A percentile compares a stretch with the other conserved stretches of the same genome.
phyloP scores from a whole-genome alignment of 352 stramenopile genomes.

The Phytophthora podocarpi region DNA sequence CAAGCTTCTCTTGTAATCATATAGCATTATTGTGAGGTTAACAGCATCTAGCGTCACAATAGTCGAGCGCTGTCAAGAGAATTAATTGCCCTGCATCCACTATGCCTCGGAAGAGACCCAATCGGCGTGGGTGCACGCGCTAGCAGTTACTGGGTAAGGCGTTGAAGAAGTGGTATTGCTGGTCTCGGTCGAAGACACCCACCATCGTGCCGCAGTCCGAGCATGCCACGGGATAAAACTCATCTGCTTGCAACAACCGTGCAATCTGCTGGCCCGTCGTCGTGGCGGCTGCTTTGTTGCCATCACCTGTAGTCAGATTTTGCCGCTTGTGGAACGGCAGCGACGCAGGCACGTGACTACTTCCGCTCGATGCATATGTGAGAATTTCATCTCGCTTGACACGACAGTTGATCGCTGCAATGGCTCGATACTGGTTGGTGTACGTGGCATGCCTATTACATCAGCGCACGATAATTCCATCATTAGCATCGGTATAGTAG shows the following conservation, averaged over 20 bases:
- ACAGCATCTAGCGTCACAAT: neutral
- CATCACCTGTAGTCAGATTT: slow-evolving; percentile 14
- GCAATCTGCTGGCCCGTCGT: slow-evolving; percentile 29
- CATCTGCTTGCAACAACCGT: slow-evolving; percentile 44
- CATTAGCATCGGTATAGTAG: neutral
- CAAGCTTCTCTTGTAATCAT: slow-evolving; percentile 13
- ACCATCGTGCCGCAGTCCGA: slow-evolving; percentile 80
- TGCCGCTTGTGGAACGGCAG: slow-evolving; percentile 50
- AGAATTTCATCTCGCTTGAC: slow-evolving; percentile 73
- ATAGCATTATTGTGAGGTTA: slow-evolving; percentile 20
- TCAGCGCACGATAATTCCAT: too few relatives aligned
- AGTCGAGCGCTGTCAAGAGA: neutral
- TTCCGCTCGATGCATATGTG: slow-evolving; percentile 47
- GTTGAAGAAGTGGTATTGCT: slow-evolving; percentile 84
- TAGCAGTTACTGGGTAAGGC: slow-evolving; percentile 67
- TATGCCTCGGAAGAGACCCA: too few relatives aligned
- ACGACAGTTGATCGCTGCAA: slow-evolving; percentile 70
- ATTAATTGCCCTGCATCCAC: too few relatives aligned
- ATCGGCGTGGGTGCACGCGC: too few relatives aligned
- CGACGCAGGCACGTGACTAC: slow-evolving; percentile 10
- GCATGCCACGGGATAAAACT: slow-evolving; percentile 74
- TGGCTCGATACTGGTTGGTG: slow-evolving; percentile 72
- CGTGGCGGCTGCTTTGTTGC: slow-evolving; percentile 1
- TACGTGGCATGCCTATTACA: slow-evolving; percentile 59
- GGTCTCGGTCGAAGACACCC: slow-evolving; percentile 62